These are phyloP conservation scores for Leucocoprinus sp. DNA, from an alignment of 768 basidiomycete genomes.

Conservation along the genomic window DNA sequence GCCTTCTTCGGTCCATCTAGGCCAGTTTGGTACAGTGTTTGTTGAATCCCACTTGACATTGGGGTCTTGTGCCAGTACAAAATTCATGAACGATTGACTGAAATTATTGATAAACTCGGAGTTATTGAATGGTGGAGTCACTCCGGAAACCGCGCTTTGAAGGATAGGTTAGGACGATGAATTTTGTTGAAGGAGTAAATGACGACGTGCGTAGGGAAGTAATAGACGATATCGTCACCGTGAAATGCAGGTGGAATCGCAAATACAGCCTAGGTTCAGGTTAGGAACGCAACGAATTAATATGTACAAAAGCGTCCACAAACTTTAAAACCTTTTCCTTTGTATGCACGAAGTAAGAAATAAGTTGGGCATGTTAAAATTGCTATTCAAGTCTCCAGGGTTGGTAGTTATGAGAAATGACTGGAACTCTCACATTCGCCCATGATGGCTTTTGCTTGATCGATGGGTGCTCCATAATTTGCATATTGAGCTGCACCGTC, in stretches of 20 bases:
- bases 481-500: not conserved
- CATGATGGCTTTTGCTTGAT: no score
- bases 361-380: not conserved
- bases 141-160: not conserved
- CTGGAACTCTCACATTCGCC: not conserved
- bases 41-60: constrained; percentile 18
- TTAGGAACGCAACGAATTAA: not conserved
- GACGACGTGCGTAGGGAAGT: not conserved
- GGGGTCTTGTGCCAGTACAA: constrained; percentile 23
- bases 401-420: not conserved
- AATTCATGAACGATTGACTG: constrained; percentile 28
- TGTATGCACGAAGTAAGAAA: not conserved
- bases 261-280: not conserved
- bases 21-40: constrained; percentile 31
- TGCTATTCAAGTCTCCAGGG: not conserved
- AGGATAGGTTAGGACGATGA: not conserved
- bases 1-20: constrained; percentile 17
- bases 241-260: not conserved
- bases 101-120: constrained; percentile 29
- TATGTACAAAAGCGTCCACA: not conserved
- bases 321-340: not conserved
- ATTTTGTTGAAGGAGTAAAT: not conserved
- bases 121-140: constrained; percentile 24
- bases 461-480: not conserved
- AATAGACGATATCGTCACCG: not conserved